Evolutionary conservation across 192 early-diverging fungal species (phyloP), one percentile per base, ranked within the genome.

Genomic region (Gigaspora rosea): DNA sequence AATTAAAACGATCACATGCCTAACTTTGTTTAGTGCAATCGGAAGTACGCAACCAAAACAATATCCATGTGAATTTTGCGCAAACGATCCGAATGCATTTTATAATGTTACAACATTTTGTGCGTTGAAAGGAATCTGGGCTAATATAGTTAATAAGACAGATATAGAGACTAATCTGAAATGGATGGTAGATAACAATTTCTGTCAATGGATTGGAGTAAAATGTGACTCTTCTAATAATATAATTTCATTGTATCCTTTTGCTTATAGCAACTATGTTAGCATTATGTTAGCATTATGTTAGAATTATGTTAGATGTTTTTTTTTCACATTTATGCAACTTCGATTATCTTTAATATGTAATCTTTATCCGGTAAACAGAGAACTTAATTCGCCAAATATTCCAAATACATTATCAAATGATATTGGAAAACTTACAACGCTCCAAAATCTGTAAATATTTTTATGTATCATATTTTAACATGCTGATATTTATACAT

Each of bases 71-170:
- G 74, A 76, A 8, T 33, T 18, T 20, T 76, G 74, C 10, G n/a
- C 22, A 7, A 32, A 16, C n/a, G 58, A 62, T 20, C n/a, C 22
- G 12, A 16, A 49, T 5, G 20, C 13, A 11, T 62, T 65, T 50
- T 65, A 62, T 41, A 76, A 76, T 11, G 56, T 76, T 6, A 64
- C 61, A 4, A 2, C 32, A 12, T 76, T 76, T 51, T 76, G 74
- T 20, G 49, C 49, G 0, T 52, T 76, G 27, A 76, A 65, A 76
- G 27, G 33, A 7, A 65, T 76, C 2, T 57, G 8, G 32, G 0
- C 41, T 3, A 76, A 65, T 64, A 11, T 61, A n/a, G 10, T 51
- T 8, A 76, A 76, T 52, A 22, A 18, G n/a, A 61, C 62, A 12
- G 2, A 0, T 15, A 7, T 76, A 9, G 74, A 76, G 8, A n/a